Conservation (phyloP, 2,329 filamentous ascomycete species). For the Huntiella omanensis region DNA sequence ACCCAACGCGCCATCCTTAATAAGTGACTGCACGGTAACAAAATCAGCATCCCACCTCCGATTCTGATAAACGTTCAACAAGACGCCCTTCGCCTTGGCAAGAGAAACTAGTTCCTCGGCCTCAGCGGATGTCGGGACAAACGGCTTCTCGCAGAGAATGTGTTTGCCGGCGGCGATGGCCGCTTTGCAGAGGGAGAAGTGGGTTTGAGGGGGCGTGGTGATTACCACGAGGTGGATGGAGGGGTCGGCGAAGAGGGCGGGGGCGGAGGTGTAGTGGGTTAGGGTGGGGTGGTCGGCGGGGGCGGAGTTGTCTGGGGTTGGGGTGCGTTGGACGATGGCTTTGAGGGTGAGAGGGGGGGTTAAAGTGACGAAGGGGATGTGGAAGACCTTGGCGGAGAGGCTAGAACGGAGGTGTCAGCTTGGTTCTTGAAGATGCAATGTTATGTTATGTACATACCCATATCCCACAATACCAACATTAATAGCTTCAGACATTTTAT, state of each 20-base stretch:
- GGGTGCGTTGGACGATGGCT: slow-evolving; percentile 57
- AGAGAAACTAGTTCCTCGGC: slow-evolving; percentile 42
- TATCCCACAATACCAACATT: slow-evolving; percentile 34
- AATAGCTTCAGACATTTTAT: slow-evolving; percentile 16
- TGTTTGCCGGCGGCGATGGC: slow-evolving; percentile 56
- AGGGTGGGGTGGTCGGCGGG: slow-evolving; percentile 45
- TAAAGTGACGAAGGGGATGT: slow-evolving; percentile 52
- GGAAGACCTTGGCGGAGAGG: slow-evolving; percentile 57
- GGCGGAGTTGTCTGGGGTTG: slow-evolving; percentile 44
- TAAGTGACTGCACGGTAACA: slow-evolving; percentile 44
- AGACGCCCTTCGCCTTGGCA: slow-evolving; percentile 28
- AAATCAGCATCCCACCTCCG: slow-evolving; percentile 65
- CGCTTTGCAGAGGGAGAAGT: slow-evolving; percentile 44
- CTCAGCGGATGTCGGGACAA: slow-evolving; percentile 52
- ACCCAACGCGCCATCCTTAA: slow-evolving; percentile 41
- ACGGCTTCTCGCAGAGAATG: slow-evolving; percentile 68
- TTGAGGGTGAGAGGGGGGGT: slow-evolving; percentile 33
- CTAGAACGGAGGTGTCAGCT: slow-evolving; percentile 17
- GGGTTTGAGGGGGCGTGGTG: slow-evolving; percentile 52
- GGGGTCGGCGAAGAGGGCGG: slow-evolving; percentile 39
- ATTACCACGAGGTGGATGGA: slow-evolving; percentile 52
- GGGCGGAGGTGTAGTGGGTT: slow-evolving; percentile 42
- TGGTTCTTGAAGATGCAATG: slow-evolving; percentile 4
- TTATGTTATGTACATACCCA: slow-evolving; percentile 21
- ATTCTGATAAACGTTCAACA: slow-evolving; percentile 57